These are phyloP conservation scores for Botrytis paeoniae DNA, from an alignment of 2,329 filamentous ascomycete genomes.

Conservation along the genomic window DNA sequence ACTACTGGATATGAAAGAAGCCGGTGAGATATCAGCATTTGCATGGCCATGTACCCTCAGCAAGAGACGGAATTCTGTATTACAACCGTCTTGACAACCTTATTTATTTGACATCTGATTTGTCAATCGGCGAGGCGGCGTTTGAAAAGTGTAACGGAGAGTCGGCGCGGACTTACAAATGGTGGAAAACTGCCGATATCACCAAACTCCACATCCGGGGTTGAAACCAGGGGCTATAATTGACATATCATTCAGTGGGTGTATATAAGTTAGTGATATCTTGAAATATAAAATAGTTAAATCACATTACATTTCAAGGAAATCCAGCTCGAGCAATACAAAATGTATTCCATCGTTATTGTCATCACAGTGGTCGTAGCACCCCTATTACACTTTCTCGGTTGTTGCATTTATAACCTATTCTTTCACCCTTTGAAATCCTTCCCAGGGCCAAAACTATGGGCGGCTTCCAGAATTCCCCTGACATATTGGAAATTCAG, in stretches of 20 bases:
- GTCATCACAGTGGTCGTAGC: not conserved
- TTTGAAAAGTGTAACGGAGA: not conserved
- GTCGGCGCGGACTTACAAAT: not conserved
- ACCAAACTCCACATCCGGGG: not conserved
- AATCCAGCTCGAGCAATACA: not conserved
- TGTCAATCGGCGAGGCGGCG: not conserved
- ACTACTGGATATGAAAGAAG: not conserved
- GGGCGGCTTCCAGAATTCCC: slow-evolving; percentile 16
- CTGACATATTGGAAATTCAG: not conserved
- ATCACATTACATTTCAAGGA: not conserved
- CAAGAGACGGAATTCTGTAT: not conserved
- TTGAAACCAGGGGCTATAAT: not conserved
- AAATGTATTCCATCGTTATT: not conserved
- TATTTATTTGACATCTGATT: not conserved
- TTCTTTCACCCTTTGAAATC: slow-evolving; percentile 23
- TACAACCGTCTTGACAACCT: not conserved
- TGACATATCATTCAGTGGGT: not conserved
- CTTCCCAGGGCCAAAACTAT: slow-evolving; percentile 22
- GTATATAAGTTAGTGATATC: not conserved
- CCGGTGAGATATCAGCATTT: not conserved
- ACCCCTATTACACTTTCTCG: not conserved
- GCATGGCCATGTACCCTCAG: not conserved
- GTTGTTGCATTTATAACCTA: slow-evolving; percentile 20
- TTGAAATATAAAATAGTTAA: too few species aligned
- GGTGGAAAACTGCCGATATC: not conserved